A percentile compares a stretch with the other conserved stretches of the same genome.
phyloP scores from a whole-genome alignment of 164 flowering plant genomes.

The Protea cynaroides region DNA sequence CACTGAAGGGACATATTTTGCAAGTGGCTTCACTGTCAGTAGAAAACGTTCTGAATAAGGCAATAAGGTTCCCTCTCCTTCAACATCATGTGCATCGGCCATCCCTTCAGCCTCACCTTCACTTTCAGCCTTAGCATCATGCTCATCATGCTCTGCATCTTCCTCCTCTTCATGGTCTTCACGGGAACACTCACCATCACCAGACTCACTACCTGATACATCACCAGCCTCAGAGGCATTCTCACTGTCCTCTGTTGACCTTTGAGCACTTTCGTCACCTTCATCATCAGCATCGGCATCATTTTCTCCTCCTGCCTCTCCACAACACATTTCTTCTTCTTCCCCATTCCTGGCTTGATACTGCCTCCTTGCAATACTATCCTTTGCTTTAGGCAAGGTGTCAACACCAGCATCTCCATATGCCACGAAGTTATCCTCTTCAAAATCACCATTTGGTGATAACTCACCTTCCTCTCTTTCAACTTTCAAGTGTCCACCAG shows the following conservation, averaged over 20 bases:
- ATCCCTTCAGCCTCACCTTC: constrained; percentile 91
- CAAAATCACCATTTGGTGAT: constrained; percentile 77
- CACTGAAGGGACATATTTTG: constrained; percentile 46
- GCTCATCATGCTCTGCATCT: constrained; percentile 56
- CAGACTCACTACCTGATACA: constrained; percentile 82
- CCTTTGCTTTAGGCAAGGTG: constrained; percentile 34
- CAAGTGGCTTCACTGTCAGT: constrained; percentile 68
- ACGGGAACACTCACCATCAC: constrained; percentile 70
- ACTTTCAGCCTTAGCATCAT: constrained; percentile 77
- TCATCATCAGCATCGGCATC: constrained; percentile 81
- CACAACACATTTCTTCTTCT: constrained; percentile 33
- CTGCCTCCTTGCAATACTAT: constrained; percentile 32
- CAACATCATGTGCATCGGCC: constrained; percentile 76
- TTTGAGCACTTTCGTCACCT: constrained; percentile 78
- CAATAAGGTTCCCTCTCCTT: constrained; percentile 51
- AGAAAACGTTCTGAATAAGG: constrained; percentile 64
- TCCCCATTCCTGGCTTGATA: constrained; percentile 35
- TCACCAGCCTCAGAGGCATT: constrained; percentile 82
- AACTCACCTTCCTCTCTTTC: constrained; percentile 97
- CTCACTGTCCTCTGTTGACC: constrained; percentile 77
- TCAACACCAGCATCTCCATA: constrained; percentile 40
- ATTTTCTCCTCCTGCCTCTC: constrained; percentile 51
- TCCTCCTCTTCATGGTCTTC: constrained; percentile 63
- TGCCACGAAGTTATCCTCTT: constrained; percentile 63
- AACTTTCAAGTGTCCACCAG: constrained; percentile 34